Conservation (phyloP, 768 basidiomycete species). For the Lanmaoa pseudosensibilis region DNA sequence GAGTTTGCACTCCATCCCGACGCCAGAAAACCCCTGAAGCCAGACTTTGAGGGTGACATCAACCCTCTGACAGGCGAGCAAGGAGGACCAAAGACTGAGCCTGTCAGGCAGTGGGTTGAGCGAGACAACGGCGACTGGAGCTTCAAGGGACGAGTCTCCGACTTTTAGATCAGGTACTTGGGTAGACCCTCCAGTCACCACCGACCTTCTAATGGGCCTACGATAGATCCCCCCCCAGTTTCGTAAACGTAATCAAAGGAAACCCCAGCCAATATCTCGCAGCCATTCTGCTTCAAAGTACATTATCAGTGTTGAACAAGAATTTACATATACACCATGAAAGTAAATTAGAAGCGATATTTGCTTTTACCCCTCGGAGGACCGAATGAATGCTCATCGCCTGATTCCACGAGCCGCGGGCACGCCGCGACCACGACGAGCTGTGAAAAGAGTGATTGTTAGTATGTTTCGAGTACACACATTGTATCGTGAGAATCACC, state of each 20-base stretch:
- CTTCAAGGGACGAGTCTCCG: conserved; percentile 84
- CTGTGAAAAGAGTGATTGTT: conserved; percentile 38
- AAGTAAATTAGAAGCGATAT: conserved; percentile 9
- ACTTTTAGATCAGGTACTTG: conserved; percentile 53
- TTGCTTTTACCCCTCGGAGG: conserved; percentile 2
- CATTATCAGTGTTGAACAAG: conserved; percentile 9
- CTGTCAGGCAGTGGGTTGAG: conserved; percentile 58
- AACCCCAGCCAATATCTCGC: not conserved
- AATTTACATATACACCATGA: conserved; percentile 17
- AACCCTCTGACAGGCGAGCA: conserved; percentile 84
- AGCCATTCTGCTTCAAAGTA: not conserved
- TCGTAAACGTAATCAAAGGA: not conserved
- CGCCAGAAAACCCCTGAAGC: conserved; percentile 52
- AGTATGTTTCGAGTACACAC: conserved; percentile 13
- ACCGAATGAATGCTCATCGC: conserved; percentile 46
- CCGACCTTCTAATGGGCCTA: not conserved
- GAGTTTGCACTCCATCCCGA: conserved; percentile 67
- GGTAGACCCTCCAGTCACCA: not conserved
- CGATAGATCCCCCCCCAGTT: not conserved
- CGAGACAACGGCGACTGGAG: conserved; percentile 79
- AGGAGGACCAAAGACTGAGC: conserved; percentile 87
- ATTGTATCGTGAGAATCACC: conserved; percentile 44
- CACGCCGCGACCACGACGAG: conserved; percentile 85
- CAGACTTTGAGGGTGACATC: conserved; percentile 77
- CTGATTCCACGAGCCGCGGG: conserved; percentile 77